These are phyloP conservation scores for Umbelopsis sp. DNA, from an alignment of 192 early-diverging fungal genomes.

Conservation along the genomic window DNA sequence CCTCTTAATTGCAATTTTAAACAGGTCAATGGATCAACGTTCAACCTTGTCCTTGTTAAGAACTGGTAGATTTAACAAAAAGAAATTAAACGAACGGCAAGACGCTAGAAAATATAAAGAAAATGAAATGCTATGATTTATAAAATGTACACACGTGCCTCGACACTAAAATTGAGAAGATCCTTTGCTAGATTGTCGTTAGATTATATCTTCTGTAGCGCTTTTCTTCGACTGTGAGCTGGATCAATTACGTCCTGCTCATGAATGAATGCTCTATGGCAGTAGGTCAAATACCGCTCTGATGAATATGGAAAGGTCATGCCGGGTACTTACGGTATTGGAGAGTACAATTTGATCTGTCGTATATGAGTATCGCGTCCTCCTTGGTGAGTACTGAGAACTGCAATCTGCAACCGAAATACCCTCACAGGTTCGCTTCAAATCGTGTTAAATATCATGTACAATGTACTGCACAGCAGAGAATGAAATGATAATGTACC, in stretches of 20 bases:
- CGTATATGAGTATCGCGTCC: constrained; percentile 87
- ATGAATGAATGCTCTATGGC: background rate
- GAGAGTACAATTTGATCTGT: constrained; percentile 66
- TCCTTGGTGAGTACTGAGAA: constrained; percentile 75
- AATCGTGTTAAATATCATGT: background rate
- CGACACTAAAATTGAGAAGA: too few species aligned
- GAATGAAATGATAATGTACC: background rate
- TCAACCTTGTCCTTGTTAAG: constrained; percentile 69
- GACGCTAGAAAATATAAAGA: background rate
- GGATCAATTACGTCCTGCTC: constrained; percentile 14
- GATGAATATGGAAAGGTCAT: background rate
- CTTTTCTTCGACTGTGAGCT: background rate
- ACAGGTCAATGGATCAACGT: constrained; percentile 67
- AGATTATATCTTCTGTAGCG: background rate
- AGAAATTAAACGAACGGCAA: background rate
- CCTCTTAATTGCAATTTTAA: constrained; percentile 1
- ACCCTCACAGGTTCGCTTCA: constrained; percentile 57
- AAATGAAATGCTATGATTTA: background rate
- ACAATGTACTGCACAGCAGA: constrained; percentile 19
- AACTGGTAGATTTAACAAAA: constrained; percentile 28
- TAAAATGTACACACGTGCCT: background rate
- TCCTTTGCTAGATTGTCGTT: background rate
- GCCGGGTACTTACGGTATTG: constrained; percentile 50
- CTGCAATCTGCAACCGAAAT: constrained; percentile 67
- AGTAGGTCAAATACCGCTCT: background rate